These are phyloP conservation scores for Cystobasidiaceae sp. DNA, from an alignment of 1,284 basidiomycete genomes.

Conservation along the genomic window DNA sequence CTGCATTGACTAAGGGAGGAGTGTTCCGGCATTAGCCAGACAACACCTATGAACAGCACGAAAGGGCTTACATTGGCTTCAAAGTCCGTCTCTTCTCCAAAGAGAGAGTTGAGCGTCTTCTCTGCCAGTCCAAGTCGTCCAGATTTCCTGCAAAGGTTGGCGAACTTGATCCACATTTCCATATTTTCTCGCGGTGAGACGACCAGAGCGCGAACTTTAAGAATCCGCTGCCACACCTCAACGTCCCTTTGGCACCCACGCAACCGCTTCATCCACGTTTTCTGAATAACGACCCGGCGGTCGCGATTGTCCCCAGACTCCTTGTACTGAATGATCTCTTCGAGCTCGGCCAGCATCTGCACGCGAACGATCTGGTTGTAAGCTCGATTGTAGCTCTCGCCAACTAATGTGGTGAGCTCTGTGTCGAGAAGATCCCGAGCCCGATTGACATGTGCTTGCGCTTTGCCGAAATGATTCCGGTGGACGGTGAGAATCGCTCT, in stretches of 20 bases:
- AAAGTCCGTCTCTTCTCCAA: constrained; percentile 55
- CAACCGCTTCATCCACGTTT: constrained; percentile 91
- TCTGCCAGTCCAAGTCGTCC: constrained; percentile 85
- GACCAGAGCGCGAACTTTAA: constrained; percentile 93
- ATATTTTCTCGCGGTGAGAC: constrained; percentile 90
- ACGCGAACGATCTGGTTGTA: constrained; percentile 97
- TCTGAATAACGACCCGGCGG: constrained; percentile 70
- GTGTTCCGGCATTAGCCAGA: background rate
- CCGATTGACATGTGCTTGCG: constrained; percentile 81
- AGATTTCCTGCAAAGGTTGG: constrained; percentile 78
- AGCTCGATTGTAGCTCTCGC: constrained; percentile 91
- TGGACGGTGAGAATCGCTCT: constrained; percentile 92
- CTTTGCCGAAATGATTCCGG: constrained; percentile 89
- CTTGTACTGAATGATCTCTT: constrained; percentile 97
- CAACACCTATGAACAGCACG: constrained; percentile 16
- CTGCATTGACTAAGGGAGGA: constrained; percentile 56
- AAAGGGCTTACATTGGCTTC: constrained; percentile 33
- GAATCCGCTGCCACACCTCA: constrained; percentile 96
- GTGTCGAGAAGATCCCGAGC: constrained; percentile 92
- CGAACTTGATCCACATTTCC: constrained; percentile 95
- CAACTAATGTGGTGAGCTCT: constrained; percentile 85
- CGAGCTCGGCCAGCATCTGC: constrained; percentile 96
- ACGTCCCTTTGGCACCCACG: constrained; percentile 97
- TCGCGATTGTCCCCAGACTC: constrained; percentile 80
- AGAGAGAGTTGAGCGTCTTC: constrained; percentile 90